Base-by-base conservation (phyloP, 495 filamentous ascomycete species). In the Cercophora sp. region DNA sequence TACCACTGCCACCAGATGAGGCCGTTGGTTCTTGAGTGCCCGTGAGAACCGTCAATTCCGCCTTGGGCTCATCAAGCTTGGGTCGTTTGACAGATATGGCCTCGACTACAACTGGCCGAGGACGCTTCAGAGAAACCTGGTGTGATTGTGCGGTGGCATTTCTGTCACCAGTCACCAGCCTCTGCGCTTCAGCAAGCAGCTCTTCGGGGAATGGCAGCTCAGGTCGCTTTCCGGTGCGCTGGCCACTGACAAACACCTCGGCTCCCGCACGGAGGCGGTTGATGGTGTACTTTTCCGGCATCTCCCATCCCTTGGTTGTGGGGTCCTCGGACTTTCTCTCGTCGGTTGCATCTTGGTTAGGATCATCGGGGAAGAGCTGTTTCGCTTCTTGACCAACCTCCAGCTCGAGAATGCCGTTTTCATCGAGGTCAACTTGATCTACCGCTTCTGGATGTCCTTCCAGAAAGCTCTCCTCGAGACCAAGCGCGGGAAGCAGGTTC, bases 401-500 rank as follows among this genome's bases (percentile, higher is more conserved):
- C 35, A 72, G 58, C 29, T 64, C 60, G n/a, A 71, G 52, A 16
- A 78, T 73, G 8, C 61, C 63, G 19, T 67, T 59, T 47, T 79
- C 75, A 46, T 81, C 72, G 9, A 79, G 70, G 16, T 73, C 60
- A 16, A 73, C 67, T 35, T 63, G 72, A 39, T 58, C 66, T 5
- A 52, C 35, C 5, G 58, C 57, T 18, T 68, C 54, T 2, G 47
- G 45, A 25, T 68, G 60, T 1, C 47, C 55, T 23, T 58, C 56
- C 9, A 63, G 31, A 1, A 51, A 36, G n/a, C 56, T 58, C 0
- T 62, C 56, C 13, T 66, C 50, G 11, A 73, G 62, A 5, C 74
- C 71, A 25, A 77, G 61, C n/a, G 73, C 72, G 19, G 74, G 71
- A 1, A 72, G 61, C 22, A 90, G 60, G 42, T 82, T 85, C n/a